These are phyloP conservation scores for Polyplosphaeria fusca DNA, from an alignment of 495 filamentous ascomycete genomes.

Conservation along the genomic window DNA sequence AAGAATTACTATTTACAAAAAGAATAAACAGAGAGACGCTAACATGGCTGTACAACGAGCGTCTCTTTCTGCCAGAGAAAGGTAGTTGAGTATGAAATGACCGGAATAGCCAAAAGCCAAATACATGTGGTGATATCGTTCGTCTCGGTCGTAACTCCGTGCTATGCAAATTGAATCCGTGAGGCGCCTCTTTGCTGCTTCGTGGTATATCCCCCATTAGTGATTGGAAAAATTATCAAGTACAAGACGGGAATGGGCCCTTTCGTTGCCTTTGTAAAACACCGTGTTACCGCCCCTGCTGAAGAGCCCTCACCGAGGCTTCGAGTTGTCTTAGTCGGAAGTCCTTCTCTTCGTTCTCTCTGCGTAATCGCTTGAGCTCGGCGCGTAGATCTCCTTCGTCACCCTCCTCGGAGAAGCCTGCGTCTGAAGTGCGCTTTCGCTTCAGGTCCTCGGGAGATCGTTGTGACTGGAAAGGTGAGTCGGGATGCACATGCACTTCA, in stretches of 20 bases:
- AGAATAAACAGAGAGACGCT: conserved; percentile 6
- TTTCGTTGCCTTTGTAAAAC: conserved; percentile 12
- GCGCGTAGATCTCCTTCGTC: conserved; percentile 50
- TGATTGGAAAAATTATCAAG: conserved; percentile 11
- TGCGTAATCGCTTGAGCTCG: conserved; percentile 57
- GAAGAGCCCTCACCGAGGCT: conserved; percentile 22
- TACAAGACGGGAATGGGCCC: conserved; percentile 2
- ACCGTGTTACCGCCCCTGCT: conserved; percentile 1
- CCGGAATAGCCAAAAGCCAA: neutral
- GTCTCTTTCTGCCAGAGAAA: conserved; percentile 31
- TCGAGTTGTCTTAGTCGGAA: conserved; percentile 33
- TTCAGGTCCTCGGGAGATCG: conserved; percentile 29
- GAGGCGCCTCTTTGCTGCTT: neutral
- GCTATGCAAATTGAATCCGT: conserved; percentile 11
- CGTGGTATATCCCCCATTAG: conserved; percentile 4
- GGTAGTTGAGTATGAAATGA: conserved; percentile 16
- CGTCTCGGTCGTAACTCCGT: neutral
- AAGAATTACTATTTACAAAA: neutral
- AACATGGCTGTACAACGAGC: conserved; percentile 22
- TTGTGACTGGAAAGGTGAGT: conserved; percentile 34
- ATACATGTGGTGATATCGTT: no score
- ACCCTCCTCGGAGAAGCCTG: conserved; percentile 6
- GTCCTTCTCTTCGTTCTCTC: conserved; percentile 49
- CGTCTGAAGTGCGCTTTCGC: conserved; percentile 42
- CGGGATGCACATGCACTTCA: conserved; percentile 46